Evolutionary conservation across 2,329 filamentous ascomycete genomes (phyloP), one percentile per base, ranked within the genome.

Genomic region (Chrysosporium queenslandicum): DNA sequence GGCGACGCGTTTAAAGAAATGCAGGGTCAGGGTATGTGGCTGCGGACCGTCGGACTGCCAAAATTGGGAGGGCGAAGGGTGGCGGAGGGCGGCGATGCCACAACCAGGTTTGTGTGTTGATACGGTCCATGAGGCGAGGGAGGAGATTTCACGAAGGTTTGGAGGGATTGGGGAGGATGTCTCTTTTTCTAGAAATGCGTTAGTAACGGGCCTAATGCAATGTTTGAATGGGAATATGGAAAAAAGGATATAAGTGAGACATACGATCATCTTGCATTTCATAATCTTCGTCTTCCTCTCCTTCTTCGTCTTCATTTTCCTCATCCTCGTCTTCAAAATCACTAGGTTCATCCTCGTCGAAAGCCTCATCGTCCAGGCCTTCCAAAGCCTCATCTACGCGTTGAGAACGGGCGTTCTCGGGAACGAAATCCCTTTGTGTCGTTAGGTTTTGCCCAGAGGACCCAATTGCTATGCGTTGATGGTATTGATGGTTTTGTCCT

Each of bases 31-130:
- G 7, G 76, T 77, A 60, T 83, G 80, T 2, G 80, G 80, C 56
- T 83, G 80, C 0, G 80, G 80, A 2, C 80, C 80, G 61, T 83
- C 80, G 9, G 79, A 82, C 64, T 83, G 80, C 80, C 80, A 83
- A 69, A 81, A 83, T 30, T 77, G 73, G 4, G 67, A 63, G 0
- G 77, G 75, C 2, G 76, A 78, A 0, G 79, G 76, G 50, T 76
- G 72, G 4, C 79, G 78, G 1, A 83, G 74, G 54, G 81, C 79
- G 0, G 76, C 69, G 20, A 83, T 74, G 23, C 77, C 77, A 61
- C 79, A 82, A 59, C 79, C 79, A 3, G 80, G 80, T 62, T 83
- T 83, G 54, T 74, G 73, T 14, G 76, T 78, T 12, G 78, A 81
- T 40, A 83, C 77, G 5, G 78, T 82, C 80, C 80, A 83, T 29